Evolutionary conservation across 2,329 filamentous ascomycete species (phyloP).

Genomic region (Tolypocladium guangdongense): DNA sequence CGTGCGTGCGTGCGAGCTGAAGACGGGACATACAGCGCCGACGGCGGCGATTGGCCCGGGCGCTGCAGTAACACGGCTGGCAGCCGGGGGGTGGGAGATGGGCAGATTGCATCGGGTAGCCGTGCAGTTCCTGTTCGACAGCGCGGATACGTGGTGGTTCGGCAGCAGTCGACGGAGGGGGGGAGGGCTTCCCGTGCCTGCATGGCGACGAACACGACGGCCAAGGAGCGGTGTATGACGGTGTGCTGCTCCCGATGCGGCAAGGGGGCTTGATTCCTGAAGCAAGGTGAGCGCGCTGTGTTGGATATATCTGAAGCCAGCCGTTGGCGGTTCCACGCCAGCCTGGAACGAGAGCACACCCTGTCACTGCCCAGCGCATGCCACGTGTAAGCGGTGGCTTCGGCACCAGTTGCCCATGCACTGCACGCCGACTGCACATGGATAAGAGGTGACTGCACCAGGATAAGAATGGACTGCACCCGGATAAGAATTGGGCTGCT

Average conservation of each 20-base stretch:
- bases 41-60: not conserved
- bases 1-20: not conserved
- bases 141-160: not conserved
- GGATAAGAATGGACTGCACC: not conserved
- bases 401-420: not conserved
- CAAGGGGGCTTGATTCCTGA: not conserved
- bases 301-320: not conserved
- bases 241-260: not conserved
- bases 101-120: not conserved
- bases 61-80: not conserved
- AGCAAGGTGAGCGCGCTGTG: not conserved
- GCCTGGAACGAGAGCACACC: no score
- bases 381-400: not conserved
- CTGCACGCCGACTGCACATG: not conserved
- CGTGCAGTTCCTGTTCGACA: not conserved
- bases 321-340: no score
- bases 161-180: not conserved
- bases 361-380: not conserved
- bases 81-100: not conserved
- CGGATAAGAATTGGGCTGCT: not conserved
- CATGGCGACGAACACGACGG: not conserved
- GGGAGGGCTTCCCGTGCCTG: not conserved
- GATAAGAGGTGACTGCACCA: no score
- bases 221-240: not conserved
- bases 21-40: not conserved